Evolutionary conservation across 148 eudicot genomes (phyloP).

Genomic region (Fallopia convolvulus): DNA sequence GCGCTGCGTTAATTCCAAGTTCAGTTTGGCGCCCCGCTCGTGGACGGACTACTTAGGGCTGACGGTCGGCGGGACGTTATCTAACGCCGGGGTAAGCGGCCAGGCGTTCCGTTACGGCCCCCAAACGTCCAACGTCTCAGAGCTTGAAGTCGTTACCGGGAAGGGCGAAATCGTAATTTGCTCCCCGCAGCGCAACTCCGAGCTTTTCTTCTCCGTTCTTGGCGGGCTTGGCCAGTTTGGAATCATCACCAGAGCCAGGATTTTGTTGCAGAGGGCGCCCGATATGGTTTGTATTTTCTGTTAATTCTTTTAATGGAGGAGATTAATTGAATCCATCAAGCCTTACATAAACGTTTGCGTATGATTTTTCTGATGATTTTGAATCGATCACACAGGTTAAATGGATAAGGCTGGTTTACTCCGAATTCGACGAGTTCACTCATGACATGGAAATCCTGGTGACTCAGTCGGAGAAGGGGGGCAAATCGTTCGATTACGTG

Average conservation of each 20-base stretch:
- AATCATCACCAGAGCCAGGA: slow-evolving; percentile 64
- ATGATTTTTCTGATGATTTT: background rate
- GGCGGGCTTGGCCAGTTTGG: slow-evolving; percentile 97
- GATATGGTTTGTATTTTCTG: slow-evolving; percentile 42
- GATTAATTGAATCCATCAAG: no score
- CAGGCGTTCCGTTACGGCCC: slow-evolving; percentile 76
- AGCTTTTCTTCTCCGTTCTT: slow-evolving; percentile 58
- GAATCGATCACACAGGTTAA: slow-evolving; percentile 47
- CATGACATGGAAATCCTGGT: slow-evolving; percentile 66
- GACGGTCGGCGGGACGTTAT: slow-evolving; percentile 83
- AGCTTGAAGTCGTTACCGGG: slow-evolving; percentile 80
- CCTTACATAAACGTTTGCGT: background rate
- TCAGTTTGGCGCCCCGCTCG: slow-evolving; percentile 61
- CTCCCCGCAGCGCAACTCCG: slow-evolving; percentile 28
- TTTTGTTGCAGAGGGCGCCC: slow-evolving; percentile 59
- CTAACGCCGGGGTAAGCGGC: slow-evolving; percentile 88
- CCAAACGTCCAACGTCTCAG: slow-evolving; percentile 64
- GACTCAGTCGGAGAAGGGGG: slow-evolving; percentile 29
- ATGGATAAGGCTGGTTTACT: slow-evolving; percentile 86
- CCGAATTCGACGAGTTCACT: slow-evolving; percentile 61
- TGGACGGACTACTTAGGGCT: slow-evolving; percentile 86
- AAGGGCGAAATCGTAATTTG: slow-evolving; percentile 62
- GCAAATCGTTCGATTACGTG: slow-evolving; percentile 56
- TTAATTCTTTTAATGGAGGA: background rate
- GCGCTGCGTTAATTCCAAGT: slow-evolving; percentile 35